These are phyloP conservation scores for Mycena rebaudengoi DNA, from an alignment of 768 basidiomycete species.

Conservation along the genomic window DNA sequence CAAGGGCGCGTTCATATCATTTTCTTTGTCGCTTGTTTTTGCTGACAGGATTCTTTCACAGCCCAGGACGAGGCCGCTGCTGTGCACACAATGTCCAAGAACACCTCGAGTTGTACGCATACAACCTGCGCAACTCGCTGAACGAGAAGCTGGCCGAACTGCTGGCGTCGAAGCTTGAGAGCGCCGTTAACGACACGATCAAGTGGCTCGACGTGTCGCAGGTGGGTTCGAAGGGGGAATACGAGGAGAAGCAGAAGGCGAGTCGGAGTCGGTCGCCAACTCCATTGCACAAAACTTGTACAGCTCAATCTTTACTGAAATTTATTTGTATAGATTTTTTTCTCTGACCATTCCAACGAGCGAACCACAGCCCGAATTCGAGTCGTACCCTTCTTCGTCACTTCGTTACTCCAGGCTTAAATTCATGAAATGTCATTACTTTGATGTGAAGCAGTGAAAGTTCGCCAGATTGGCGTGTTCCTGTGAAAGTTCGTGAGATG, in stretches of 20 bases:
- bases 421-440: not conserved
- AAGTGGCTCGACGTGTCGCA: too few relatives aligned
- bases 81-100: slow-evolving; percentile 61
- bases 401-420: not conserved
- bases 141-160: too few relatives aligned
- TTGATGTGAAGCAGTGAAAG: not conserved
- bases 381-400: not conserved
- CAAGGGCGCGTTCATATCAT: slow-evolving; percentile 35
- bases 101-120: slow-evolving; percentile 70
- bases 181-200: slow-evolving; percentile 63
- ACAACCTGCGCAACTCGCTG: slow-evolving; percentile 68
- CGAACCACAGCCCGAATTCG: too few relatives aligned
- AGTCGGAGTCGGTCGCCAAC: too few relatives aligned
- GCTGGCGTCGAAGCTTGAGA: too few relatives aligned
- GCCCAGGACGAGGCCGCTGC: slow-evolving; percentile 59
- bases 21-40: not conserved
- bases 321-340: too few relatives aligned
- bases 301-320: too few relatives aligned
- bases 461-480: not conserved
- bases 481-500: not conserved
- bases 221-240: too few relatives aligned
- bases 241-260: too few relatives aligned
- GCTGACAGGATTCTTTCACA: slow-evolving; percentile 32
- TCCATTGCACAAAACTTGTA: too few relatives aligned
- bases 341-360: too few relatives aligned